Evolutionary conservation across 495 filamentous ascomycete genomes (phyloP).

Genomic region (Hypoxylon intermedium): DNA sequence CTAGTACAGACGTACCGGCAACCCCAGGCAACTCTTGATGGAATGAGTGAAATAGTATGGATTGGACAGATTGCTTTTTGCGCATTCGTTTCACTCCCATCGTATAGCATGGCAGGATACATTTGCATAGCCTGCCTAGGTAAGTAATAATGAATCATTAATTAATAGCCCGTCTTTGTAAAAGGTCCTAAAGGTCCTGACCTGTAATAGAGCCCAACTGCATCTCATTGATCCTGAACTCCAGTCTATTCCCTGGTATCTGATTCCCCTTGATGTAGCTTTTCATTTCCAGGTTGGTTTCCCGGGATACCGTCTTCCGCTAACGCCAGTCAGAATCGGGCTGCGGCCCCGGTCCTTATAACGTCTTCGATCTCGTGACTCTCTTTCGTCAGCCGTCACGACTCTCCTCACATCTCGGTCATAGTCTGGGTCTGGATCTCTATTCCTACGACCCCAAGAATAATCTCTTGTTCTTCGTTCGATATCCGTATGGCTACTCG

Average conservation of each 20-base stretch:
- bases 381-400: conserved; percentile 38
- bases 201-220: background rate
- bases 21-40: too few species aligned
- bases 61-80: too few species aligned
- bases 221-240: conserved; percentile 7
- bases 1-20: too few species aligned
- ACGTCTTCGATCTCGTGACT: conserved; percentile 36
- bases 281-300: conserved; percentile 25
- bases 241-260: background rate
- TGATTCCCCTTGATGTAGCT: background rate
- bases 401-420: conserved; percentile 43
- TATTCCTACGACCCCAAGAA: conserved; percentile 41
- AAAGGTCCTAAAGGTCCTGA: background rate
- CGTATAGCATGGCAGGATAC: too few species aligned
- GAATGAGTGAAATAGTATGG: too few species aligned
- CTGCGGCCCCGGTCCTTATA: conserved; percentile 39
- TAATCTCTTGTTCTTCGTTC: conserved; percentile 43
- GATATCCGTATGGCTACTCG: conserved; percentile 54
- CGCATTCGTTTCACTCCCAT: too few species aligned
- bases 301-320: conserved; percentile 47
- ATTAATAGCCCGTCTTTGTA: too few species aligned
- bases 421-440: conserved; percentile 37
- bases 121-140: too few species aligned
- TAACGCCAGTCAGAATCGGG: conserved; percentile 47
- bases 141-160: too few species aligned